These are phyloP conservation scores for Lactarius sp. DNA, from an alignment of 768 basidiomycete species.

Conservation along the genomic window DNA sequence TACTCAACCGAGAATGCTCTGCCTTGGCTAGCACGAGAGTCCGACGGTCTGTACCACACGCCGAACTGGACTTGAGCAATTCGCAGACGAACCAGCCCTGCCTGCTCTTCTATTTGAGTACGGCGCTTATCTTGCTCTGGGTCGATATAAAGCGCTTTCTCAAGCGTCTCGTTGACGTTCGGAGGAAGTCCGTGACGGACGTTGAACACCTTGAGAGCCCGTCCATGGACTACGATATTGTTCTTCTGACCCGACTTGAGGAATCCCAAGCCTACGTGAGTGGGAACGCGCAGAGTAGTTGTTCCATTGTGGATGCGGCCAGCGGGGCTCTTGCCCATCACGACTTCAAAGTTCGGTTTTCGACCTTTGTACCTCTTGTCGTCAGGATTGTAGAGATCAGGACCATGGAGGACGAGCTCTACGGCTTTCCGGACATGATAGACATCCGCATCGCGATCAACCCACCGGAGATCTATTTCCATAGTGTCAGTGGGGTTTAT, in stretches of 20 bases:
- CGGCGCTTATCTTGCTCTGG: conserved; percentile 31
- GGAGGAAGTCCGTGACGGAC: conserved; percentile 1
- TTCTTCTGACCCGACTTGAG: conserved; percentile 37
- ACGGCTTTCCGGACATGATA: conserved; percentile 57
- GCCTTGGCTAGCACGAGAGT: conserved; percentile 24
- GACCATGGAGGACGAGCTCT: conserved; percentile 52
- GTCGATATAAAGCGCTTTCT: conserved; percentile 33
- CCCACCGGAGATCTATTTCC: conserved; percentile 37
- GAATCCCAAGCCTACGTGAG: conserved; percentile 42
- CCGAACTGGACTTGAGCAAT: conserved; percentile 67
- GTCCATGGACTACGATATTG: conserved; percentile 26
- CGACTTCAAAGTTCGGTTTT: conserved; percentile 56
- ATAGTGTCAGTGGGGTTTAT: conserved; percentile 25
- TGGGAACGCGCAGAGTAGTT: conserved; percentile 34
- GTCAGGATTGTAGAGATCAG: conserved; percentile 41
- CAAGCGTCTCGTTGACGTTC: conserved; percentile 25
- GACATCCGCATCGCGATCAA: conserved; percentile 40
- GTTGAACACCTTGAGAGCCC: conserved; percentile 25
- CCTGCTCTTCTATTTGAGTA: conserved; percentile 28
- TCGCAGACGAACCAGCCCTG: conserved; percentile 45
- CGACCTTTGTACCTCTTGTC: conserved; percentile 30
- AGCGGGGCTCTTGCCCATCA: conserved; percentile 44
- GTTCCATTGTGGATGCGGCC: conserved; percentile 55
- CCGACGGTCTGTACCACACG: conserved; percentile 40
- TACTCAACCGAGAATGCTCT: conserved; percentile 64